These are phyloP conservation scores for Phytophthora quininea DNA, from an alignment of 352 stramenopile genomes.

Conservation along the genomic window DNA sequence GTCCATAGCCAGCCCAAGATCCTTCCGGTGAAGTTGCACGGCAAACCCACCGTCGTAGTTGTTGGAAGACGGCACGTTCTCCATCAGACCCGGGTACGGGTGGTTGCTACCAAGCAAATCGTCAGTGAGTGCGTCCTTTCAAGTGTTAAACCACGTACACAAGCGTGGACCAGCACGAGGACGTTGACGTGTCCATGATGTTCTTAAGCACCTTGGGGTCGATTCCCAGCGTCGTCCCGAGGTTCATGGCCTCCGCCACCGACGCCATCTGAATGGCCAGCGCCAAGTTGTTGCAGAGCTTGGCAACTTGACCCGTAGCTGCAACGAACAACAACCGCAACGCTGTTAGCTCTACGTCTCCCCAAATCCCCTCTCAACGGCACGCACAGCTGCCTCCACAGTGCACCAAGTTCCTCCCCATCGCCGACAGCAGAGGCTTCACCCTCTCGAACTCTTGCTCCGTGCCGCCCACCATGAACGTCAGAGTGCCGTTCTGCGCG, in stretches of 20 bases:
- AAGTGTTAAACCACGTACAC: conserved; percentile 66
- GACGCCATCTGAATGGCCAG: conserved; percentile 97
- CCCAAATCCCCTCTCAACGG: conserved; percentile 14
- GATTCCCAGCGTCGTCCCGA: conserved; percentile 95
- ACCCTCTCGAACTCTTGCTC: conserved; percentile 65
- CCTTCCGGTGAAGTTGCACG: conserved; percentile 95
- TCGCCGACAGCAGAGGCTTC: conserved; percentile 86
- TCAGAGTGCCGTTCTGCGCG: conserved; percentile 95
- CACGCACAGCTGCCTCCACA: conserved; percentile 90
- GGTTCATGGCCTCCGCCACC: conserved; percentile 96
- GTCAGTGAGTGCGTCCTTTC: conserved; percentile 1
- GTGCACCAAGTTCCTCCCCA: conserved; percentile 95
- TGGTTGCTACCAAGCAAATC: conserved; percentile 68
- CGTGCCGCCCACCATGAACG: conserved; percentile 97
- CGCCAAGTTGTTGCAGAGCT: conserved; percentile 99
- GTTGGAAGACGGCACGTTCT: conserved; percentile 88
- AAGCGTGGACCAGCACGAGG: conserved; percentile 95
- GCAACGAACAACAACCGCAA: conserved; percentile 9
- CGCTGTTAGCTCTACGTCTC: conserved; percentile 27
- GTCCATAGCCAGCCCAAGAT: conserved; percentile 94
- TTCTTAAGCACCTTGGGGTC: conserved; percentile 91
- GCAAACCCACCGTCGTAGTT: conserved; percentile 93
- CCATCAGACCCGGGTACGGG: conserved; percentile 93
- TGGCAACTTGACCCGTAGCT: conserved; percentile 84
- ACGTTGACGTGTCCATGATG: conserved; percentile 98